Evolutionary conservation across 192 early-diverging fungal genomes (phyloP).

Genomic region (Coemansia sp.): DNA sequence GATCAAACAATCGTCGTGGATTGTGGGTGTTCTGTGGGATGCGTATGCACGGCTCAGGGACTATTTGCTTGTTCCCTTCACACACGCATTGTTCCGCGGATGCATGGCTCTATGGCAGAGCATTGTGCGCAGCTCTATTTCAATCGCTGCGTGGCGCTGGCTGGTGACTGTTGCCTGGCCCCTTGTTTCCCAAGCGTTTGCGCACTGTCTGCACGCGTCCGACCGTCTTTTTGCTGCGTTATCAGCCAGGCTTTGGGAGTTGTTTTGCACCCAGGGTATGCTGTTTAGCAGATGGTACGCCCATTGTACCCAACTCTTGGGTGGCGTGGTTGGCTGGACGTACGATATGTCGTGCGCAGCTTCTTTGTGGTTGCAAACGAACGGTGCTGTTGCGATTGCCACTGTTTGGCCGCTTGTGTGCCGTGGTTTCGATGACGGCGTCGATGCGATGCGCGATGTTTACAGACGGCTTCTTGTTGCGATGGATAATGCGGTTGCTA

Average conservation of each 20-base stretch:
- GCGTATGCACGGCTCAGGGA: slow-evolving; percentile 29
- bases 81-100: not conserved
- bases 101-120: slow-evolving; percentile 8
- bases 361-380: not conserved
- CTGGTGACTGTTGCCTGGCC: not conserved
- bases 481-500: slow-evolving; percentile 23
- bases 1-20: slow-evolving; percentile 7
- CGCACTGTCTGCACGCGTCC: not conserved
- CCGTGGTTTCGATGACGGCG: slow-evolving; percentile 22
- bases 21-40: not conserved
- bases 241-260: not conserved
- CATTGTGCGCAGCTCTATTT: slow-evolving; percentile 5
- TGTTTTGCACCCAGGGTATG: not conserved
- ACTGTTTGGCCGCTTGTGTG: slow-evolving; percentile 21
- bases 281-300: not conserved
- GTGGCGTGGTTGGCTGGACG: not conserved
- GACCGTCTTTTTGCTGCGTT: not conserved
- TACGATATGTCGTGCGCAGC: not conserved
- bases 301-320: not conserved
- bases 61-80: slow-evolving; percentile 8
- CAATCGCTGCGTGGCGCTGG: slow-evolving; percentile 2
- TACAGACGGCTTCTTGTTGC: slow-evolving; percentile 23
- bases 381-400: not conserved
- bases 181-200: not conserved
- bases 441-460: slow-evolving; percentile 32